Conservation (phyloP, 305 asterid genomes). For the Fraxinus sp. region DNA sequence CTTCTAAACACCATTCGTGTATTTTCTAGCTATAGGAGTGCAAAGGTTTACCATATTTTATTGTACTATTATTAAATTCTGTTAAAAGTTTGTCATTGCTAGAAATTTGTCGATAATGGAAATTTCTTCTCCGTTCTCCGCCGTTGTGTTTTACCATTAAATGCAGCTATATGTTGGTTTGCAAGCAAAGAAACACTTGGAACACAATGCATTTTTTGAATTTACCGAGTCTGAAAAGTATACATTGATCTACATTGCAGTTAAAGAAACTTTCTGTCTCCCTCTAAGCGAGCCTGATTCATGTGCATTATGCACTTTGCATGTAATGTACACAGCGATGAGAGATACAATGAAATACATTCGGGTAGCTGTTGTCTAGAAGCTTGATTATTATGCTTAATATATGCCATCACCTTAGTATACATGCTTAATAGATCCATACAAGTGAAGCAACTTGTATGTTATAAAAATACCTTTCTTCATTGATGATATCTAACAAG, state of each 20-base stretch:
- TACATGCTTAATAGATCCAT: not conserved
- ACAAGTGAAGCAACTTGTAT: slow-evolving; percentile 34
- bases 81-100: not conserved
- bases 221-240: not conserved
- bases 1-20: not conserved
- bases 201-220: not conserved
- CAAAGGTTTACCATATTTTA: slow-evolving; percentile 10
- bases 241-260: not conserved
- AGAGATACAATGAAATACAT: not conserved
- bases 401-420: not conserved
- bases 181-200: not conserved
- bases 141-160: not conserved
- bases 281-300: not conserved
- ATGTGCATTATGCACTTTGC: not conserved
- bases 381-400: slow-evolving; percentile 28
- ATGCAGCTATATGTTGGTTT: not conserved
- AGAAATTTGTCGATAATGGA: not conserved
- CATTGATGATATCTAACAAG: slow-evolving; percentile 20
- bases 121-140: not conserved
- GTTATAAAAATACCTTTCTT: slow-evolving; percentile 31
- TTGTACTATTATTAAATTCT: not conserved
- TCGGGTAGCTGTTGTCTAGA: not conserved
- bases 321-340: not conserved
- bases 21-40: slow-evolving; percentile 6
- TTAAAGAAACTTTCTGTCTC: not conserved